Base-by-base conservation (phyloP, 345 rosid species). In the Lepidium africanum region DNA sequence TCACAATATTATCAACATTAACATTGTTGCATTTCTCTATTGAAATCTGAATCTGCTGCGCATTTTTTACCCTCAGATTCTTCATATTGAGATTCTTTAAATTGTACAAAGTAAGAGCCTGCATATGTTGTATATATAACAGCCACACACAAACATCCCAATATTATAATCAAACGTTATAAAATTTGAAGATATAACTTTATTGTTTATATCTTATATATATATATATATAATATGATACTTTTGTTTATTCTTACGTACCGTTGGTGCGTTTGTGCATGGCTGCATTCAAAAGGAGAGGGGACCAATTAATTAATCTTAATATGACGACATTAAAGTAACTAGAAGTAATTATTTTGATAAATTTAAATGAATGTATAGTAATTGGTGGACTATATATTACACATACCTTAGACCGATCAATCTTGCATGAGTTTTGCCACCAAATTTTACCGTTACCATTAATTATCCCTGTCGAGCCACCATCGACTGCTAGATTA, bases 361-460 rank as follows among this genome's bases (percentile, higher is more conserved):
- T 21, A 21, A 21, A 2, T 21, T 21, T 1, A 21, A 21, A 21
- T 21, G 23, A 21, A 25, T 25, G 3, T 25, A 25, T 1, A 21
- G 27, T 25, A 2, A 25, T 25, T 25, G 27, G 4, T 25, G 27
- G 27, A 25, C 27, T 25, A 25, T 25, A 25, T 25, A 25, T 25
- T 25, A 25, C 27, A 25, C 27, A 25, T 25, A 25, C 27, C 27
- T 25, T 25, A 25, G 32, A 11, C 79, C 77, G 66, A 37, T 93
- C 62, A 65, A 83, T 53, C 84, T 93, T 93, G 83, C 98, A 89
- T 10, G 98, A 92, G 41, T 86, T 85, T 71, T 88, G 63, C 97
- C 98, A 93, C 97, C 98, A 93, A 17, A 83, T 82, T 21, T 83
- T 76, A 14, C 98, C 98, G 15, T 88, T 86, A 8, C 98, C 98